Conservation (phyloP, 179 eudicot species). For the Nepenthes alata region DNA sequence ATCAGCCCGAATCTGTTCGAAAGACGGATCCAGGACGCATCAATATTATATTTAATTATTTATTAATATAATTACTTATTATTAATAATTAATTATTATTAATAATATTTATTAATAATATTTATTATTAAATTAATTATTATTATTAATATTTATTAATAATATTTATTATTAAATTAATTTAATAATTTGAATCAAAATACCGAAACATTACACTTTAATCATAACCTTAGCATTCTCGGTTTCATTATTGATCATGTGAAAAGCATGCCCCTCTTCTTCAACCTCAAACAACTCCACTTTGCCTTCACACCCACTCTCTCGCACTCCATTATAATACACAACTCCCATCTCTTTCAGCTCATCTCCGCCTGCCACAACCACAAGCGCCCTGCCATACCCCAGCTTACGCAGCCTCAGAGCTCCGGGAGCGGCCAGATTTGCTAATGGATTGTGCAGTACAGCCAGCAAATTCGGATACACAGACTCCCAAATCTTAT, state of each 20-base stretch:
- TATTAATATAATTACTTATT: too few species aligned
- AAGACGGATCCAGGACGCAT: too few species aligned
- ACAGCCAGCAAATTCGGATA: constrained; percentile 27
- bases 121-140: too few species aligned
- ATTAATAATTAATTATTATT: too few species aligned
- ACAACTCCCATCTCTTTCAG: constrained; percentile 16
- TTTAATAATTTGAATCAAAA: too few species aligned
- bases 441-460: constrained; percentile 22
- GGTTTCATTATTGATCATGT: constrained; percentile 16
- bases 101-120: too few species aligned
- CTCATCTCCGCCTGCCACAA: constrained; percentile 25
- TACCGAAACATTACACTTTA: neutral
- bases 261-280: constrained; percentile 22
- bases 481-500: constrained; percentile 23
- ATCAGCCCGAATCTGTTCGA: too few species aligned
- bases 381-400: constrained; percentile 23
- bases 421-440: constrained; percentile 25
- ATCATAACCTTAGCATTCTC: constrained; percentile 27
- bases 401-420: constrained; percentile 29
- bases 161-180: too few species aligned
- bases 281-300: constrained; percentile 29
- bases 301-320: constrained; percentile 35
- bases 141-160: too few species aligned
- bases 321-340: constrained; percentile 23
- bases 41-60: too few species aligned